phyloP scores from a whole-genome alignment of 306 rosid species.

The Lotus japonicus region DNA sequence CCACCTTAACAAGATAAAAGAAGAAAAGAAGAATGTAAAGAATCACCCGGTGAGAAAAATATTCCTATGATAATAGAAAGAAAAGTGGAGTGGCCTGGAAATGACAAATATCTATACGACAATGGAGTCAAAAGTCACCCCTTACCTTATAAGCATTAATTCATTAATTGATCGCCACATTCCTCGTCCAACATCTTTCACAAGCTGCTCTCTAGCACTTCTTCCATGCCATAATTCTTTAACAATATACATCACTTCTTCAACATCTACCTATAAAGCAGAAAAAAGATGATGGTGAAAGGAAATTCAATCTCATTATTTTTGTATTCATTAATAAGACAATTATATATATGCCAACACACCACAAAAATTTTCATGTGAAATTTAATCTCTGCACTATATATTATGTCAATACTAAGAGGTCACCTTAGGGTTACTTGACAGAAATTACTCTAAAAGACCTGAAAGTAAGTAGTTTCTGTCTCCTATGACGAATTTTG shows the following conservation, averaged over 20 bases:
- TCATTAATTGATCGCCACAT: conserved; percentile 96
- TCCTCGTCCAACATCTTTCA: conserved; percentile 82
- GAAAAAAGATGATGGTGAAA: background rate
- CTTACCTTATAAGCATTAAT: conserved; percentile 92
- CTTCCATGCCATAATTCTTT: conserved; percentile 97
- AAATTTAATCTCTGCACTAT: background rate
- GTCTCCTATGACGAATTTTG: background rate
- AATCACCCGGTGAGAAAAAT: conserved; percentile 14
- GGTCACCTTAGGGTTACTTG: background rate
- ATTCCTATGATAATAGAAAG: background rate
- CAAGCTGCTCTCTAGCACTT: conserved; percentile 70
- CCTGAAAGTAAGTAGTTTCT: background rate
- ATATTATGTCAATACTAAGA: background rate
- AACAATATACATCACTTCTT: conserved; percentile 83
- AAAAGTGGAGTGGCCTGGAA: conserved; percentile 13
- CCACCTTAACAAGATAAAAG: conserved; percentile 55
- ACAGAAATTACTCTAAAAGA: background rate
- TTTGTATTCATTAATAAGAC: background rate
- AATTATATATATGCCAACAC: background rate
- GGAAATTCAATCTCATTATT: background rate
- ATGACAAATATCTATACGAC: conserved; percentile 3
- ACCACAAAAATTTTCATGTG: background rate
- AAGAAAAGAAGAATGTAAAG: background rate
- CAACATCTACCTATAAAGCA: conserved; percentile 68
- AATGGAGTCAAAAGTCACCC: background rate